Base-by-base conservation (phyloP, 2,329 filamentous ascomycete species). In the Cercospora citrullina region DNA sequence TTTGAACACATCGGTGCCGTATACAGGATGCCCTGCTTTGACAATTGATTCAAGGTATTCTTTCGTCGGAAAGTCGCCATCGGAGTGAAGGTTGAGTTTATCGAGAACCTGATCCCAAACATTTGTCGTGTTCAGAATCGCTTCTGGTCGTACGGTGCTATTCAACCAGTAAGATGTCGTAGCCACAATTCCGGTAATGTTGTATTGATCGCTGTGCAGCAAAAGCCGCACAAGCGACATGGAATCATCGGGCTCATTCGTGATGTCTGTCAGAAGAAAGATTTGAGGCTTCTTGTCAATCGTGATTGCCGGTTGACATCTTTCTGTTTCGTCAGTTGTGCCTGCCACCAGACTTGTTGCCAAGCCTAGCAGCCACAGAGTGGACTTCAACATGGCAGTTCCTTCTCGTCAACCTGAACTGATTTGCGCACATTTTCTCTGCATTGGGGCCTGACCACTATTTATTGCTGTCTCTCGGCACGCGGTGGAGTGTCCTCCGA, bases 71-170 rank as follows among this genome's bases (percentile, higher is more conserved):
- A 75, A 78, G 1, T 42, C 64, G 5, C 53, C 65, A 3, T 72
- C 74, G 0, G 73, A 80, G 68, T 86, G 82, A 7, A 68, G 42
- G 36, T 77, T 75, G n/a, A 87, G 78, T 65, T 83, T 86, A 23
- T 81, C 78, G 30, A 72, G 61, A 1, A 77, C 75, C 4, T 78
- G 66, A 10, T 67, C 71, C 64, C 78, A 78, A 3, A 69, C 76
- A 28, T 68, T 60, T 12, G 77, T 73, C 30, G 77, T 74, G 14
- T 72, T 68, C n/a, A 72, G 58, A 28, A 78, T 75, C 18, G 70
- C 68, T n/a, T 72, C 71, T 4, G 72, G 73, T 39, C 73, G 71
- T 4, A 68, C 67, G 3, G 53, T 59, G 4, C 51, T 51, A 16
- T 65, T 65, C 23, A 68, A 28, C 63, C 67, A 68, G 26, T 60